phyloP scores from a whole-genome alignment of 2,329 filamentous ascomycete species.

The Parastagonospora nodorum region DNA sequence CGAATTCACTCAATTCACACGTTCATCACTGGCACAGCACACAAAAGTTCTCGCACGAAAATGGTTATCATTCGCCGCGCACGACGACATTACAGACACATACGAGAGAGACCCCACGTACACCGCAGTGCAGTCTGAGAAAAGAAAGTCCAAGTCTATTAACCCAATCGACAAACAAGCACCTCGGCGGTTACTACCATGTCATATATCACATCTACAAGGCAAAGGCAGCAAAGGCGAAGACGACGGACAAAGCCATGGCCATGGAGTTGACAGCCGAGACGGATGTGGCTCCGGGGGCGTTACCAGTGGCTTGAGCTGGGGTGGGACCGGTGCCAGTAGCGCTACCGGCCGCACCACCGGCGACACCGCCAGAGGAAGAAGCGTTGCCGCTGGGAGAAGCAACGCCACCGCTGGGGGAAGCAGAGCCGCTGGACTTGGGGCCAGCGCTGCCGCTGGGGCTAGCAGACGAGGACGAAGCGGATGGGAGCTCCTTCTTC shows the following conservation, averaged over 20 bases:
- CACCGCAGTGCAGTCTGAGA: not conserved
- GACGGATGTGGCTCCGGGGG: slow-evolving; percentile 17
- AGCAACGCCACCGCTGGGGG: not conserved
- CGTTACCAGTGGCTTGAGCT: slow-evolving; percentile 2
- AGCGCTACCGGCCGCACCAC: not conserved
- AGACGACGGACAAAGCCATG: slow-evolving; percentile 32
- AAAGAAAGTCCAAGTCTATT: slow-evolving; percentile 4
- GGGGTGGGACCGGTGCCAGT: not conserved
- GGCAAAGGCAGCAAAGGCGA: slow-evolving; percentile 29
- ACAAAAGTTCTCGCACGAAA: too few relatives aligned
- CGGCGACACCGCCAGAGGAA: too few relatives aligned
- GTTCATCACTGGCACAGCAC: too few relatives aligned
- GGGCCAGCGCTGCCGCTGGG: not conserved
- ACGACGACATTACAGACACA: too few relatives aligned
- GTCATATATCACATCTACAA: slow-evolving; percentile 18
- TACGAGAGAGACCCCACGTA: not conserved
- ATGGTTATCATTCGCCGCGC: too few relatives aligned
- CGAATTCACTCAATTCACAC: too few relatives aligned
- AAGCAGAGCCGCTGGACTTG: not conserved
- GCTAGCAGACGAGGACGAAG: not conserved
- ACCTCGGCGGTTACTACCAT: not conserved
- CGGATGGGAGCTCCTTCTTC: slow-evolving; percentile 15
- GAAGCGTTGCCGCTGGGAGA: too few relatives aligned
- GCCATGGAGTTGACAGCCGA: slow-evolving; percentile 28
- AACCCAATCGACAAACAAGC: not conserved